These are phyloP conservation scores for Geotrichum histeridarum DNA, from an alignment of 1,139 yeast genomes.

Conservation along the genomic window DNA sequence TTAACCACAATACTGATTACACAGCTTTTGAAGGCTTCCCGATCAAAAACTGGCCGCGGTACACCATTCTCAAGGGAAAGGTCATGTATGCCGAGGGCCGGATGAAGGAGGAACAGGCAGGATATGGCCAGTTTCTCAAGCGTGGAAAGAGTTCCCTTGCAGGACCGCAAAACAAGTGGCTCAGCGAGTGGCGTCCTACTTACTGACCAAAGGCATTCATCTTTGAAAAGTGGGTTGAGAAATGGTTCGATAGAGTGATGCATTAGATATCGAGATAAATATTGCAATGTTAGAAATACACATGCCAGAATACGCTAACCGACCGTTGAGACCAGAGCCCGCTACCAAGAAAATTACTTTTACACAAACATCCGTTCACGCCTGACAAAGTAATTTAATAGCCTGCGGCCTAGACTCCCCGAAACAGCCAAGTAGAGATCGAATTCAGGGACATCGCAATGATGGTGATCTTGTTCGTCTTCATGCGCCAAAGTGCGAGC, in stretches of 20 bases:
- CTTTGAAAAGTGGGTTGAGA: too few species aligned
- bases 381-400: conserved; percentile 4
- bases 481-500: neutral
- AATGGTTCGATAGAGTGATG: too few species aligned
- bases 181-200: conserved; percentile 15
- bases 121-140: conserved; percentile 11
- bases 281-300: too few species aligned
- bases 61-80: conserved; percentile 41
- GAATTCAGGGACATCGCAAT: neutral
- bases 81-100: conserved; percentile 34
- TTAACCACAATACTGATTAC: conserved; percentile 45
- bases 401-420: conserved; percentile 11
- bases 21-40: conserved; percentile 45
- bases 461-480: neutral
- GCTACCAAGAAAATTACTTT: too few species aligned
- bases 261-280: too few species aligned
- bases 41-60: conserved; percentile 46
- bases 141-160: conserved; percentile 13
- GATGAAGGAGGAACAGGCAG: conserved; percentile 30
- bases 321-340: too few species aligned
- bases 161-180: conserved; percentile 14
- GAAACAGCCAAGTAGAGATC: conserved; percentile 10
- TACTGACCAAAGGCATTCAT: neutral
- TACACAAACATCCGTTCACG: neutral
- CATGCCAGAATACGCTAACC: too few species aligned